These are phyloP conservation scores for Isoetes taiwanensis DNA, from an alignment of 75 land plant species.

Conservation along the genomic window DNA sequence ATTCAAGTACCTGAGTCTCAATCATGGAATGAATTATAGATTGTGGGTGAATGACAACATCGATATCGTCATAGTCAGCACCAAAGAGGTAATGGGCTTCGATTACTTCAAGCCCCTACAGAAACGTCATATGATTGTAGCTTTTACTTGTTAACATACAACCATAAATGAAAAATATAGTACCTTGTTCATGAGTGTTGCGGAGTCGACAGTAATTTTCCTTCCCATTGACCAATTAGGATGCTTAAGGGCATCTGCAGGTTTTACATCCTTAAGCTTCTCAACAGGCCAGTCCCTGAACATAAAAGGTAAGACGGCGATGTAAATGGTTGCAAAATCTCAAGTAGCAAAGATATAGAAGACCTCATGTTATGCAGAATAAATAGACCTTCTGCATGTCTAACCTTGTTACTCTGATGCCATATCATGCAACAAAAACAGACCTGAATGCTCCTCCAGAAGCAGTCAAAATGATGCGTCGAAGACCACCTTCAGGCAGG, in stretches of 20 bases:
- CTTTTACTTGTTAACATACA: slow-evolving; percentile 6
- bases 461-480: slow-evolving; percentile 86
- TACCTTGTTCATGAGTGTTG: slow-evolving; percentile 90
- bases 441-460: slow-evolving; percentile 99
- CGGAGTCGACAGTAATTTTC: slow-evolving; percentile 94
- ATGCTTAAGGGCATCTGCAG: slow-evolving; percentile 93
- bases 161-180: background rate
- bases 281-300: slow-evolving; percentile 93
- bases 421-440: background rate
- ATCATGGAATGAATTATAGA: slow-evolving; percentile 96
- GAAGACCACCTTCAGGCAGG: slow-evolving; percentile 80
- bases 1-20: slow-evolving; percentile 95
- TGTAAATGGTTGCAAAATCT: background rate
- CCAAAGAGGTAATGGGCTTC: slow-evolving; percentile 97
- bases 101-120: slow-evolving; percentile 85
- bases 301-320: background rate
- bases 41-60: slow-evolving; percentile 94
- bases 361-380: slow-evolving; percentile 4
- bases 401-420: too few species aligned
- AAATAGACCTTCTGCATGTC: too few species aligned
- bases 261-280: slow-evolving; percentile 85
- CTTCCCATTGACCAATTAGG: slow-evolving; percentile 98
- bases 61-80: slow-evolving; percentile 89
- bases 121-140: too few species aligned
- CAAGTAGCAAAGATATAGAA: background rate